Conservation (phyloP, 1,139 yeast species). For the Blastobotrys aristatus region DNA sequence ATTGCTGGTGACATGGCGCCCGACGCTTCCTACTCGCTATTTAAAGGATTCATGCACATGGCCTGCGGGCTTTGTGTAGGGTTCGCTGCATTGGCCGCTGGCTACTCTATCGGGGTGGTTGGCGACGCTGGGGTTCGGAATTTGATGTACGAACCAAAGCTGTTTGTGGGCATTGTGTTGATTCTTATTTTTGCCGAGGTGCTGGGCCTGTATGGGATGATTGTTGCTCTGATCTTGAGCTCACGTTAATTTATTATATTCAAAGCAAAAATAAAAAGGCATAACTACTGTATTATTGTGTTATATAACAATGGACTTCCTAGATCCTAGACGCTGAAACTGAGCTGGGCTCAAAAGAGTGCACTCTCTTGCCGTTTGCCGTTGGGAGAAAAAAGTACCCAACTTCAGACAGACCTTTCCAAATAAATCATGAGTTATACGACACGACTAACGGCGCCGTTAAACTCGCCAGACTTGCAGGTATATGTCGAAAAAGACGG, state of each 20-base stretch:
- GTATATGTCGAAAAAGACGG: constrained; percentile 69
- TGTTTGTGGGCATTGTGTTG: constrained; percentile 91
- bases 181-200: constrained; percentile 98
- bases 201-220: constrained; percentile 89
- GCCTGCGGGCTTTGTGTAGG: constrained; percentile 99
- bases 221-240: constrained; percentile 79
- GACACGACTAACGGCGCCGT: constrained; percentile 77
- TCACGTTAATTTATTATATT: constrained; percentile 37
- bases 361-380: no score
- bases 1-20: constrained; percentile 70
- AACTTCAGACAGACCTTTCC: no score
- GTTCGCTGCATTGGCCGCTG: constrained; percentile 94
- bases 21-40: constrained; percentile 85
- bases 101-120: constrained; percentile 96
- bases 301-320: no score
- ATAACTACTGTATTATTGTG: no score
- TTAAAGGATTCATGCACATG: constrained; percentile 95
- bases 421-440: no score
- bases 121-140: constrained; percentile 99
- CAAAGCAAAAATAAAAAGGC: no score
- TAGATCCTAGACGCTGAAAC: no score
- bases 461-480: constrained; percentile 86
- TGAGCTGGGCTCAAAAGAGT: no score
- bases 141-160: constrained; percentile 92
- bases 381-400: no score